Evolutionary conservation across 768 basidiomycete species (phyloP), one percentile per base, ranked within the genome.

Genomic region (Mrakia gelida): DNA sequence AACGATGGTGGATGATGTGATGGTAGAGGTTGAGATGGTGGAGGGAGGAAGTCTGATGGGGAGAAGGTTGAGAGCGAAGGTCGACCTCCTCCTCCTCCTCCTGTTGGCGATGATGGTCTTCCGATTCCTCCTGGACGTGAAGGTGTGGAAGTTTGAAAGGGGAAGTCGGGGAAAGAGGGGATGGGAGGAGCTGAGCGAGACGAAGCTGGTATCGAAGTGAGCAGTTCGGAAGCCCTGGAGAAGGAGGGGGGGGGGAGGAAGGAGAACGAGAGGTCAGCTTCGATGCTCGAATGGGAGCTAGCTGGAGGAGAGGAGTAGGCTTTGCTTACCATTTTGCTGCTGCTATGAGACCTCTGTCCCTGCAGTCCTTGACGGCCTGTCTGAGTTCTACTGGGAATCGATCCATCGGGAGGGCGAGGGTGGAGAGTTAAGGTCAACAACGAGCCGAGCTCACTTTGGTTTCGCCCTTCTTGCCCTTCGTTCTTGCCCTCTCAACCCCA

Each of bases 311-410:
- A 52, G 32, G 61, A n/a, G 38, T 3, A 13, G 26, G 75, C 1
- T 2, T 43, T 54, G 56, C 78, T 18, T 30, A 79, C 80, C 80
- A 80, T 65, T 80, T 79, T 3, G 80, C 52, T 18, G 80, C 76
- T 23, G 73, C 68, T 18, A 73, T 38, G n/a, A 80, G 76, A 7
- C 80, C 73, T 2, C 80, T 65, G 26, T 78, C 76, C 8, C 75
- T 2, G 41, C 80, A 80, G 38, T 80, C 80, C 26, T 56, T 30
- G 15, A 80, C 73, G 2, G 80, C 78, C 21, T 59, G 54, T 23
- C 80, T 52, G 43, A 80, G 76, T 49, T 79, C 73, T 49, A 26
- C 16, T 7, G 72, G 73, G 26, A 78, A 73, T 4, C 54, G 72
- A 52, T 78, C 72, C 77, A 78, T 77, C 15, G 45, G 6, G 38